phyloP scores from a whole-genome alignment of 305 asterid genomes.

The Rubia occidens region DNA sequence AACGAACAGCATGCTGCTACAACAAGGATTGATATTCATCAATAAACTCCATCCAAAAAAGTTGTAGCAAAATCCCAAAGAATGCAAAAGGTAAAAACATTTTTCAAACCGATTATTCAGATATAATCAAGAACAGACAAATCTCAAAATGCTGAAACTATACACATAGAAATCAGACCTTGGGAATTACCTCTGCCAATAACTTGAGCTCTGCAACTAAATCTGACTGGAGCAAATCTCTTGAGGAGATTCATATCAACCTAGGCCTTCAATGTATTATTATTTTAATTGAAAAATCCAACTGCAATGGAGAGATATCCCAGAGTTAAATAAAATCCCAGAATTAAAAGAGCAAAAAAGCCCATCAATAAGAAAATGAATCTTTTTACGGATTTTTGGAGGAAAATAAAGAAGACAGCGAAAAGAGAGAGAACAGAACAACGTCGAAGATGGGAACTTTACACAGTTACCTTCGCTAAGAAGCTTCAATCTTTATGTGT shows the following conservation, averaged over 20 bases:
- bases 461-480: background rate
- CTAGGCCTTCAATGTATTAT: slow-evolving; percentile 19
- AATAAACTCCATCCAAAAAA: background rate
- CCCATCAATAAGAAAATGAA: background rate
- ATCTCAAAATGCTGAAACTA: background rate
- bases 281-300: background rate
- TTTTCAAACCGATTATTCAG: background rate
- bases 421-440: background rate
- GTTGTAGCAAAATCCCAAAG: background rate
- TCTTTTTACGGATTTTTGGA: background rate
- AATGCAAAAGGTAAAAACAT: background rate
- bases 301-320: background rate
- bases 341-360: background rate
- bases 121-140: background rate
- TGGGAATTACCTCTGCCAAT: slow-evolving; percentile 17
- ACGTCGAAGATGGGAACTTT: slow-evolving; percentile 11
- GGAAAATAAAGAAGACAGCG: background rate
- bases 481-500: background rate
- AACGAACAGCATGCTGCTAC: slow-evolving; percentile 31
- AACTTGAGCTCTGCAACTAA: slow-evolving; percentile 30
- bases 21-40: slow-evolving; percentile 8
- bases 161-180: background rate
- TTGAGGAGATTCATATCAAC: slow-evolving; percentile 44
- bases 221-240: slow-evolving; percentile 32
- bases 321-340: background rate